Evolutionary conservation across 164 flowering plant genomes (phyloP).

Genomic region (Vitis cinerea): DNA sequence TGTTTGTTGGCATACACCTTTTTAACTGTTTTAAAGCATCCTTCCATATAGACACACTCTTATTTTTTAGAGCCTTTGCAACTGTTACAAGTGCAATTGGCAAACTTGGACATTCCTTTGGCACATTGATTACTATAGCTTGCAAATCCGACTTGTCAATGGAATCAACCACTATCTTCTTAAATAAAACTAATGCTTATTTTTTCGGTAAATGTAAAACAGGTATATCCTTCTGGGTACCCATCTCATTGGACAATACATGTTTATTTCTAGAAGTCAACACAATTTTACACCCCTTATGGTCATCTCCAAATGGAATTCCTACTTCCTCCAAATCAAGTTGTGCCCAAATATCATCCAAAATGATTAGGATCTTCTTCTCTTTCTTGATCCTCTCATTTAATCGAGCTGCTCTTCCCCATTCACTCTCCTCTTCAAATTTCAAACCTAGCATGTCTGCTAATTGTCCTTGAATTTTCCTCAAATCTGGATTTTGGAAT

Average conservation of each 20-base stretch:
- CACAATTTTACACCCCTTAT: neutral
- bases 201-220: neutral
- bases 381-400: neutral
- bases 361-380: neutral
- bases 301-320: neutral
- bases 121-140: neutral
- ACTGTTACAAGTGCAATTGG: neutral
- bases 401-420: neutral
- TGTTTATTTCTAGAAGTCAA: neutral
- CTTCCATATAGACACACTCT: neutral
- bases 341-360: neutral
- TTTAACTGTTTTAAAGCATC: neutral
- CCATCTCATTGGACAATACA: neutral
- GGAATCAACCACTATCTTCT: neutral
- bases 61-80: neutral
- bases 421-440: neutral
- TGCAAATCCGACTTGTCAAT: neutral
- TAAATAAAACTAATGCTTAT: neutral
- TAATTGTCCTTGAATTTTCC: constrained; percentile 2
- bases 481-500: neutral
- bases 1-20: neutral
- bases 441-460: constrained; percentile 6
- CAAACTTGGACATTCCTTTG: neutral
- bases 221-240: neutral
- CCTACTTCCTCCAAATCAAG: neutral